Conservation (phyloP, 192 early-diverging fungal genomes). For the Haplosporangium gracile region DNA sequence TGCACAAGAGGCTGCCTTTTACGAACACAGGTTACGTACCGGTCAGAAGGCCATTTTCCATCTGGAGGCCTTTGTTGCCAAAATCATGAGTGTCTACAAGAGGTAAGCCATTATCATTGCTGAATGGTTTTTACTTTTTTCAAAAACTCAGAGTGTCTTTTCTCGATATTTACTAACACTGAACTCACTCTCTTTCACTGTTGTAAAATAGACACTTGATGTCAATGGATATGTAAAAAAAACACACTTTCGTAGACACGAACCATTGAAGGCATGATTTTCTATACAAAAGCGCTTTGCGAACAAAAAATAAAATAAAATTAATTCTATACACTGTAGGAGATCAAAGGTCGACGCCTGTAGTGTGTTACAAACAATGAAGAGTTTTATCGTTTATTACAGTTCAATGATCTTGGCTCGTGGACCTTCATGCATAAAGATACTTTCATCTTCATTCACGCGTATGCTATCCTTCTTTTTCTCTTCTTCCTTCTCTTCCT, state of each 20-base stretch:
- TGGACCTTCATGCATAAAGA: constrained; percentile 49
- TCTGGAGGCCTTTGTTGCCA: constrained; percentile 93
- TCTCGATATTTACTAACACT: background rate
- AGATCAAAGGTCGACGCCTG: background rate
- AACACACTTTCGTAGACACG: background rate
- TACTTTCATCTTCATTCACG: constrained; percentile 14
- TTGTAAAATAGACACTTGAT: background rate
- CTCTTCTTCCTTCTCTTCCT: background rate
- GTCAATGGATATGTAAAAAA: background rate
- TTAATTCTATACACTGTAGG: no score
- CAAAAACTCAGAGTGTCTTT: background rate
- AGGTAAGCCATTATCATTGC: constrained; percentile 54
- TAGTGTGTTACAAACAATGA: background rate
- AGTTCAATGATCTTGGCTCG: constrained; percentile 47
- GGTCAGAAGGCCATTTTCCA: constrained; percentile 96
- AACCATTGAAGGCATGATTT: background rate
- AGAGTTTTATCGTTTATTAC: background rate
- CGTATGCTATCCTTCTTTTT: constrained; percentile 2
- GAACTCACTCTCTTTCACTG: background rate
- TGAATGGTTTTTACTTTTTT: no score
- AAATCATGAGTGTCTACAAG: constrained; percentile 94
- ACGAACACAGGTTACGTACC: constrained; percentile 88
- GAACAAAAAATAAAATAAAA: background rate
- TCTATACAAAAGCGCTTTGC: background rate
- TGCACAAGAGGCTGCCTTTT: constrained; percentile 83